These are phyloP conservation scores for Coprinopsis cinerea DNA, from an alignment of 768 basidiomycete genomes.

Conservation along the genomic window DNA sequence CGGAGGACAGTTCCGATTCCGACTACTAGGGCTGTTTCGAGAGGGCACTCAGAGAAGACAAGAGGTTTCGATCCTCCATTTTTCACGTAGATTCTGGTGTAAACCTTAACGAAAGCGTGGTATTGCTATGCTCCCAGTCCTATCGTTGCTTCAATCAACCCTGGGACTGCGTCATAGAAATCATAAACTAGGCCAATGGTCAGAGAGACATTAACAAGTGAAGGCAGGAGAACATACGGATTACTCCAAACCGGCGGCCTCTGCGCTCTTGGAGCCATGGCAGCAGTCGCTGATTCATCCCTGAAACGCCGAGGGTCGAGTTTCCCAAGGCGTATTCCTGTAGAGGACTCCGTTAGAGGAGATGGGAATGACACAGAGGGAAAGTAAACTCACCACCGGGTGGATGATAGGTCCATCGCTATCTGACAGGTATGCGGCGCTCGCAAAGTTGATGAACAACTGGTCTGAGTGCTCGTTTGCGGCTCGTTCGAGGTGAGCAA, in stretches of 20 bases:
- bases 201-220: neutral
- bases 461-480: conserved; percentile 33
- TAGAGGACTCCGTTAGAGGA: neutral
- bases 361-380: neutral
- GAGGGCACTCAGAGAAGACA: no score
- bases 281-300: conserved; percentile 40
- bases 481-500: conserved; percentile 37
- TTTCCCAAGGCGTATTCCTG: conserved; percentile 42
- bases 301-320: conserved; percentile 22
- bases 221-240: conserved; percentile 29
- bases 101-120: no score
- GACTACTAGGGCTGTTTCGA: no score
- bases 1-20: no score
- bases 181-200: conserved; percentile 33
- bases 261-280: conserved; percentile 36
- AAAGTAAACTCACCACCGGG: conserved; percentile 25
- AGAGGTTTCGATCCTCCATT: no score
- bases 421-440: conserved; percentile 33
- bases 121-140: conserved; percentile 22
- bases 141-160: conserved; percentile 40
- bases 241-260: conserved; percentile 39
- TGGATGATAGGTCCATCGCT: conserved; percentile 22
- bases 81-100: no score
- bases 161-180: conserved; percentile 41
- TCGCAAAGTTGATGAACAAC: conserved; percentile 44